Evolutionary conservation across 176 grass and related monocot genomes (phyloP).

Genomic region (Elaeis guineensis): DNA sequence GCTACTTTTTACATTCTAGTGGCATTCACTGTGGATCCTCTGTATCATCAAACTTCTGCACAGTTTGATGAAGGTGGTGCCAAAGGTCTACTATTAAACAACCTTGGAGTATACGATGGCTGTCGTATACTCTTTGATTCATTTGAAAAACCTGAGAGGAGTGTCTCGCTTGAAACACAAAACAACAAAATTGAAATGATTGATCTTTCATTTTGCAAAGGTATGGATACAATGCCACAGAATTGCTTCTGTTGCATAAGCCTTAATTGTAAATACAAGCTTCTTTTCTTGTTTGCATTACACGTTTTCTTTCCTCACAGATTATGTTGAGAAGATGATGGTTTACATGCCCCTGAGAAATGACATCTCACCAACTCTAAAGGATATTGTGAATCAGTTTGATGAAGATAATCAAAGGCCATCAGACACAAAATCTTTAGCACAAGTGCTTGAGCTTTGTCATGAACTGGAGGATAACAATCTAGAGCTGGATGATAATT

Average conservation of each 20-base stretch:
- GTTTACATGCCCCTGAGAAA: conserved; percentile 42
- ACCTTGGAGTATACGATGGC: conserved; percentile 79
- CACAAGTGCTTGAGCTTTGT: conserved; percentile 39
- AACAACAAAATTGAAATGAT: conserved; percentile 35
- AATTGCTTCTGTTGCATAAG: too few species aligned
- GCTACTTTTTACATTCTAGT: conserved; percentile 35
- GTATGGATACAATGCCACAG: conserved; percentile 24
- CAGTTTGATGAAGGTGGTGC: conserved; percentile 99
- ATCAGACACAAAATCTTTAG: conserved; percentile 24
- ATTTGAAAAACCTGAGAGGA: conserved; percentile 70
- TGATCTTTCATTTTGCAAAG: conserved; percentile 84
- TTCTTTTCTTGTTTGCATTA: too few species aligned
- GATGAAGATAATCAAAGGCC: conserved; percentile 83
- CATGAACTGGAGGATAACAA: conserved; percentile 21
- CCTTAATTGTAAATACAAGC: too few species aligned
- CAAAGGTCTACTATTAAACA: conserved; percentile 85
- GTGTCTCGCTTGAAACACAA: conserved; percentile 37
- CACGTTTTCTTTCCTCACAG: conserved; percentile 31
- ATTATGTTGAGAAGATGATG: conserved; percentile 73
- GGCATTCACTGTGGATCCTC: conserved; percentile 83
- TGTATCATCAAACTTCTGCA: conserved; percentile 95
- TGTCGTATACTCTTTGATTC: conserved; percentile 93
- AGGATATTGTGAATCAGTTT: conserved; percentile 74
- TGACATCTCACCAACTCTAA: conserved; percentile 83
- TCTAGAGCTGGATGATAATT: conserved; percentile 21